Evolutionary conservation across 345 rosid species (phyloP), one percentile per base, ranked within the genome.

Genomic region (Salix brachista): DNA sequence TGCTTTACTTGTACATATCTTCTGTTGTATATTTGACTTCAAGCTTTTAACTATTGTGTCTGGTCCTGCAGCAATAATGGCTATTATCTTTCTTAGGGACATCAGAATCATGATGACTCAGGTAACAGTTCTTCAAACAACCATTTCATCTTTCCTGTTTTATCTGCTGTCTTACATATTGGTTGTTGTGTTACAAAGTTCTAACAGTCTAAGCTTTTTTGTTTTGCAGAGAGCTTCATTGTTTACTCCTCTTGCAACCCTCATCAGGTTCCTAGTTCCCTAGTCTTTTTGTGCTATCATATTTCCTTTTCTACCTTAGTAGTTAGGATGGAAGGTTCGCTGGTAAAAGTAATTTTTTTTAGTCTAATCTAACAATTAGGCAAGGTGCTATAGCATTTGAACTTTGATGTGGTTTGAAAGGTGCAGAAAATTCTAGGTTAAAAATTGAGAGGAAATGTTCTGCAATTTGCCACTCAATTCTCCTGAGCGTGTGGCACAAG

Each of bases 81-180:
- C 89, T 50, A 32, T 93, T 70, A 66, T 96, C 80, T 89, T 90
- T 80, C 80, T 93, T 25, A 87, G 97, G 85, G 97, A 91, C 85
- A 74, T 86, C 60, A 46, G 82, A 76, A 48, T 83, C 73, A 83
- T 91, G 60, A 76, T 75, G 82, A 58, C 64, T 23, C 87, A 81
- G 97, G 99, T 91, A 82, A 37, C 65, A 21, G 5, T 60, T 70
- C 37, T 70, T 67, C 70, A 17, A 54, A 8, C 66, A n/a, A 60
- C 72, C 25, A 42, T 73, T 5, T 61, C 60, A 11, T 50, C 75
- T 41, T 58, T 41, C 17, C 62, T 25, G 25, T 39, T 72, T 61
- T 26, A 1, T 37, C 16, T 18, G 4, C 13, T 23, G 23, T 26
- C 1, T n/a, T 2, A 0, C 23, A 32, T 18, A 46, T 41, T 62